Conservation (phyloP, 176 grass and related monocot species). For the Carex cristatella region DNA sequence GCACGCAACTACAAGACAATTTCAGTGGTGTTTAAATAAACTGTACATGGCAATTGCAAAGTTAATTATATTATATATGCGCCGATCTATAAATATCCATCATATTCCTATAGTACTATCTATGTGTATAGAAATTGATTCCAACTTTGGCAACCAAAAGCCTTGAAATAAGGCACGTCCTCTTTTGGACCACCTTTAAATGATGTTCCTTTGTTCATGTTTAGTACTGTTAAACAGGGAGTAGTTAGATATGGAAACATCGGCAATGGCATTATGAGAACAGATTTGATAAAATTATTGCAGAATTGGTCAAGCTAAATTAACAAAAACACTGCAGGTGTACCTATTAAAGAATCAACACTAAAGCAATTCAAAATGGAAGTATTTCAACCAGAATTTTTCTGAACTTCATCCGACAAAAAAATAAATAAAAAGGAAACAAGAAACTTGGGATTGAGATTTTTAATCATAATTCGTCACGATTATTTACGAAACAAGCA, state of each 20-base stretch:
- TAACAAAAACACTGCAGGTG: not conserved
- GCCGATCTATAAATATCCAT: not conserved
- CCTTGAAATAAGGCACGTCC: not conserved
- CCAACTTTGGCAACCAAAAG: not conserved
- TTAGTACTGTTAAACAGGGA: not conserved
- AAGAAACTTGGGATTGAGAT: too few species aligned
- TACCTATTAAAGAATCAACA: not conserved
- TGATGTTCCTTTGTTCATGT: not conserved
- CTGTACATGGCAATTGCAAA: not conserved
- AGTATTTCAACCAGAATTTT: too few species aligned
- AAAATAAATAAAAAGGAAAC: too few species aligned
- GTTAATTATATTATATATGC: not conserved
- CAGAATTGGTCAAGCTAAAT: not conserved
- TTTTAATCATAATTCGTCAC: too few species aligned
- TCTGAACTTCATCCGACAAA: too few species aligned
- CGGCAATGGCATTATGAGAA: not conserved
- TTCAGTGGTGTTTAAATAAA: not conserved
- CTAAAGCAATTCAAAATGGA: too few species aligned
- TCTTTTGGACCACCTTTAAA: not conserved
- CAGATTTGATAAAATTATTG: not conserved
- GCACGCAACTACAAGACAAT: constrained; percentile 17
- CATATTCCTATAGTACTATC: not conserved
- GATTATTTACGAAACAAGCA: too few species aligned
- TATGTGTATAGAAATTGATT: not conserved
- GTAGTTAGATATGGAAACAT: not conserved